Evolutionary conservation across 352 stramenopile genomes (phyloP).

Genomic region (Pythium aphanidermatum): DNA sequence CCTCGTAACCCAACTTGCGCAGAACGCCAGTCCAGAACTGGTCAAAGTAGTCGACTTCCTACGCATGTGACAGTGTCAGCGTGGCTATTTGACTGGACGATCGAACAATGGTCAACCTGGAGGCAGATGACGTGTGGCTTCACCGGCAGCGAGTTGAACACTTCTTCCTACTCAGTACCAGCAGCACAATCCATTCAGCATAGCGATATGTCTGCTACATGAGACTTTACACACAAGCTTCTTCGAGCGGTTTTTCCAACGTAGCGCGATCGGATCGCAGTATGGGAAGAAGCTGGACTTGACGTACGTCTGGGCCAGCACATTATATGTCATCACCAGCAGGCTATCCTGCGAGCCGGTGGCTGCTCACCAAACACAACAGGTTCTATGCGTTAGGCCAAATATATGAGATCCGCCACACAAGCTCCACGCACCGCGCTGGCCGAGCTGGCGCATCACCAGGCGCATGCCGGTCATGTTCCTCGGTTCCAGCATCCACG

Average conservation of each 20-base stretch:
- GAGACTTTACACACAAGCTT: slow-evolving; percentile 46
- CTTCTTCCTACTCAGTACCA: slow-evolving; percentile 29
- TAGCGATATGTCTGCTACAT: no score
- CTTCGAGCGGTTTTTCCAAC: slow-evolving; percentile 70
- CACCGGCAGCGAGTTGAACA: slow-evolving; percentile 52
- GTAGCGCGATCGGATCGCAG: slow-evolving; percentile 46
- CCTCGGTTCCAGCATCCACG: not conserved
- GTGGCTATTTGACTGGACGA: no score
- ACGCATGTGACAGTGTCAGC: no score
- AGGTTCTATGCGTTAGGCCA: no score
- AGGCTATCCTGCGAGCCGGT: slow-evolving; percentile 16
- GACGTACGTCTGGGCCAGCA: slow-evolving; percentile 78
- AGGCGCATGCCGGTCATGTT: slow-evolving; percentile 5
- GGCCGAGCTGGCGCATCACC: slow-evolving; percentile 15
- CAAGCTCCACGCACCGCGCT: slow-evolving; percentile 3
- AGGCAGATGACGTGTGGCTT: slow-evolving; percentile 70
- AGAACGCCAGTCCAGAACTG: slow-evolving; percentile 65
- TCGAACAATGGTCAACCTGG: no score
- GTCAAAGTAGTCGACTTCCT: slow-evolving; percentile 78
- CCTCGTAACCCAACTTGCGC: slow-evolving; percentile 49
- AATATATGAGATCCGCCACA: not conserved
- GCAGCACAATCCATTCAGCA: no score
- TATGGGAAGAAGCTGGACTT: slow-evolving; percentile 78
- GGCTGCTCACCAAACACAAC: not conserved
- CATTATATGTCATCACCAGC: slow-evolving; percentile 85